Evolutionary conservation across 306 rosid species (phyloP), one percentile per base, ranked within the genome.

Genomic region (Mimosa bimucronata): DNA sequence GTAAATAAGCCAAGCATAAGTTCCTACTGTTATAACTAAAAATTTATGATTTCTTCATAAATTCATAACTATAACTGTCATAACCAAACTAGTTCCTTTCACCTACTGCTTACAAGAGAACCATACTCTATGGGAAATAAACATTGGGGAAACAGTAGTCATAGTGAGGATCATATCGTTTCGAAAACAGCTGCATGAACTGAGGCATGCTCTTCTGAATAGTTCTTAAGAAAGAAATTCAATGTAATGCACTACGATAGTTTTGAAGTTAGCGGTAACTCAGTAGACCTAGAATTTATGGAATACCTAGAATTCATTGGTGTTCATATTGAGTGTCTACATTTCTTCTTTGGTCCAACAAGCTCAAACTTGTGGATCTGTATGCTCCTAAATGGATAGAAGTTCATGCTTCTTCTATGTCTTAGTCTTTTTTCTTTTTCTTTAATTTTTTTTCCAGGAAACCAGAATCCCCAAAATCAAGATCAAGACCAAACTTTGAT

Each of bases 381-480:
- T 48, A 21, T 79, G 66, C 38, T 23, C 38, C 5, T 50, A 38
- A 41, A 68, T 21, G 19, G 41, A 30, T 40, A 64, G n/a, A 64
- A 30, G 69, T 30, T 62, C 42, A 15, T 29, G 42, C 25, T 30
- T 7, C 62, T 55, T 12, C 29, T 55, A 12, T 0, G 14, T 21
- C 62, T 55, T 8, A 55, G 4, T 0, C 23, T 21, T 55, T n/a
- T 55, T 55, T 8, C n/a, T n/a, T 55, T 55, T n/a, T 8, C 3
- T 16, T 16, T 16, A n/a, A 53, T 2, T 72, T 75, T 81, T 48
- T 77, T 31, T 76, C n/a, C 88, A 95, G 99, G 87, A 95, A 91
- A 85, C 92, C 97, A 52, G 99, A 93, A 55, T 95, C 98, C 78
- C 99, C 98, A 16, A 95, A 91, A 82, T 83, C 98, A 30, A 88